Evolutionary conservation across 768 basidiomycete species (phyloP).

Genomic region (Lactarius evosmus): DNA sequence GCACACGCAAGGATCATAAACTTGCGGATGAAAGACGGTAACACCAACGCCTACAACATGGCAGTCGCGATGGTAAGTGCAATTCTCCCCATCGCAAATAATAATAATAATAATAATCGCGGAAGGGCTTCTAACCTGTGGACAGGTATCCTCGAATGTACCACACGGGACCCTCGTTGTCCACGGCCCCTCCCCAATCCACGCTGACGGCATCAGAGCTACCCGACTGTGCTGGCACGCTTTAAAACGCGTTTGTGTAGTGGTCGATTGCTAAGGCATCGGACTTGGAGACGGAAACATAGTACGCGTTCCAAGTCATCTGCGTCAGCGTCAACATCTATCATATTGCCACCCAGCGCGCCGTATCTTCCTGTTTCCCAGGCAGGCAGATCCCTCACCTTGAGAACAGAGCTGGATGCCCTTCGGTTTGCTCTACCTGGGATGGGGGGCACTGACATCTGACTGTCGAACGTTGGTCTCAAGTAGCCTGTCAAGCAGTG

Average conservation of each 20-base stretch:
- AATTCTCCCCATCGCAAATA: too few relatives aligned
- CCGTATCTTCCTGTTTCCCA: constrained; percentile 58
- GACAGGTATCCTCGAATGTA: constrained; percentile 18
- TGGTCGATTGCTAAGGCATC: not conserved
- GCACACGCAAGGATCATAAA: too few relatives aligned
- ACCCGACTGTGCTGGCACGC: constrained; percentile 32
- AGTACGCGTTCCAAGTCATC: constrained; percentile 88
- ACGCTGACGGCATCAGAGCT: constrained; percentile 29
- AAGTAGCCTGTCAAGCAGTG: constrained; percentile 75
- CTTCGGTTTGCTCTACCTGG: constrained; percentile 43
- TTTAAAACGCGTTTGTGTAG: constrained; percentile 35
- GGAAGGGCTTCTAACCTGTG: not conserved
- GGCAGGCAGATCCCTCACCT: constrained; percentile 46
- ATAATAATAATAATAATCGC: too few relatives aligned
- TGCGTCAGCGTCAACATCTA: constrained; percentile 89
- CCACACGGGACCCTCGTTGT: constrained; percentile 28
- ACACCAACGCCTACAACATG: too few relatives aligned
- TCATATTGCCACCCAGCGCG: constrained; percentile 64
- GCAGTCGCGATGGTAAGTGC: too few relatives aligned
- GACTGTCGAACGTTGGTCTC: not conserved
- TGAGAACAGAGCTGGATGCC: constrained; percentile 68
- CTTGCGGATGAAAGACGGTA: too few relatives aligned
- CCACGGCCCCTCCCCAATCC: constrained; percentile 28
- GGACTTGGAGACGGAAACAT: constrained; percentile 4
- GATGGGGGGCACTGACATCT: constrained; percentile 7